Base-by-base conservation (phyloP, 768 basidiomycete species). In the Naganishia antarctica region DNA sequence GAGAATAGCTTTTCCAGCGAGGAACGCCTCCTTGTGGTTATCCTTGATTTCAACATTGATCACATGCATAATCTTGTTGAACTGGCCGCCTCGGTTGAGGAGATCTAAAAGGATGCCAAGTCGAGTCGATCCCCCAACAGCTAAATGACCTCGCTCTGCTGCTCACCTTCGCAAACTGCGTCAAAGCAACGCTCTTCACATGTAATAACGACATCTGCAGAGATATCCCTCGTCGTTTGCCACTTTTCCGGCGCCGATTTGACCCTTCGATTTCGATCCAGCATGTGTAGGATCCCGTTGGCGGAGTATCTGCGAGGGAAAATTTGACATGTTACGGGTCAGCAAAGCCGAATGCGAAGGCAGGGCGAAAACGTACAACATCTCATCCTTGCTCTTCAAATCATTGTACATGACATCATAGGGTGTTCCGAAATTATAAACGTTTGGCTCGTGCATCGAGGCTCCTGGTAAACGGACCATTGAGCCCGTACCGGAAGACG, bases 181-280 rank as follows among this genome's bases (percentile, higher is more conserved):
- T 99, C 96, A 76, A 92, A 99, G 77, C 96, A 99, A 60, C 94
- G 85, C 76, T 99, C 96, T 80, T 98, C 96, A 76, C 96, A 99
- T 5, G 96, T 99, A 73, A 99, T 92, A 23, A 99, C 96, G 23
- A 99, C 83, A 74, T 99, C 96, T n/a, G 90, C 90, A 29, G 70
- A 28, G 9, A 94, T 83, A 0, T 84, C 85, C 73, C 81, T 87
- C 61, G 83, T 89, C 47, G 98, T 93, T 71, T 98, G 94, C 93
- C 93, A 99, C 67, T 93, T 84, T 77, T 99, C 94, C 47, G 96
- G 96, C 8, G 93, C 93, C 11, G 81, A 76, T 76, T 99, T 99
- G 64, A 98, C 84, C 66, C 85, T 84, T 61, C 96, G 81, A 79
- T 99, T 99, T 40, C 96, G 85, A 76, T 99, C 96, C 28, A 99